phyloP scores from a whole-genome alignment of 371 early-diverging fungal species.

The Zychaea mexicana region DNA sequence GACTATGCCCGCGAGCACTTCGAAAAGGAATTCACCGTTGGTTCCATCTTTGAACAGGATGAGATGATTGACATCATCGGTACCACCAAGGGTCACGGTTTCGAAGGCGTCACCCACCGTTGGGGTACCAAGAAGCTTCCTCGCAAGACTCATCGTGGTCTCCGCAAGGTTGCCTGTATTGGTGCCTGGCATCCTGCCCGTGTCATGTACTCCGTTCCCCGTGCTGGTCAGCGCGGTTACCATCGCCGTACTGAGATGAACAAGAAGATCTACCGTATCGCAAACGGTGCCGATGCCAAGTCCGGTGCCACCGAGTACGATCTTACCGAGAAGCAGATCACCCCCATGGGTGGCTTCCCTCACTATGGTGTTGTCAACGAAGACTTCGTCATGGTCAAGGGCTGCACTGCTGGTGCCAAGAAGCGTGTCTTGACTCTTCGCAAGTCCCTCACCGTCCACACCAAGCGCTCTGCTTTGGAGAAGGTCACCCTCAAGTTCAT shows the following conservation, averaged over 20 bases:
- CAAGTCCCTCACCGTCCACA: slow-evolving; percentile 96
- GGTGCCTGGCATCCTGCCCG: slow-evolving; percentile 99
- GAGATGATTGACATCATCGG: slow-evolving; percentile 99
- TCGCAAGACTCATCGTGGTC: slow-evolving; percentile 99
- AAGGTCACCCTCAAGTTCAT: slow-evolving; percentile 98
- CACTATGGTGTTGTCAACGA: slow-evolving; percentile 99
- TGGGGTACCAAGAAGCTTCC: slow-evolving; percentile 99
- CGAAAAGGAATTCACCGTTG: slow-evolving; percentile 95
- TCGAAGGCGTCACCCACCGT: slow-evolving; percentile 99
- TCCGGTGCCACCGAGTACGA: slow-evolving; percentile 98
- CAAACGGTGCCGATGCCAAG: slow-evolving; percentile 85
- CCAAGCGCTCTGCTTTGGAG: slow-evolving; percentile 95
- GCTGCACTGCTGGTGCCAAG: slow-evolving; percentile 96
- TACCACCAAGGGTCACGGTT: slow-evolving; percentile 99
- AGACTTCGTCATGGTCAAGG: slow-evolving; percentile 99
- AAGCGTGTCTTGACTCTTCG: slow-evolving; percentile 99
- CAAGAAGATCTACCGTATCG: slow-evolving; percentile 99
- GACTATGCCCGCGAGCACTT: slow-evolving; percentile 97
- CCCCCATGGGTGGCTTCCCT: slow-evolving; percentile 99
- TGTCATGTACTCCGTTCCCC: slow-evolving; percentile 99
- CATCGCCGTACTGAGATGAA: slow-evolving; percentile 99
- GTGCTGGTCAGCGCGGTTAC: slow-evolving; percentile 99
- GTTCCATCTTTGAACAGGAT: slow-evolving; percentile 94
- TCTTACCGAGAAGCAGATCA: slow-evolving; percentile 96
- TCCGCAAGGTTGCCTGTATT: slow-evolving; percentile 99